Evolutionary conservation across 2,329 filamentous ascomycete species (phyloP), one percentile per base, ranked within the genome.

Genomic region (Peltaster fructicola): DNA sequence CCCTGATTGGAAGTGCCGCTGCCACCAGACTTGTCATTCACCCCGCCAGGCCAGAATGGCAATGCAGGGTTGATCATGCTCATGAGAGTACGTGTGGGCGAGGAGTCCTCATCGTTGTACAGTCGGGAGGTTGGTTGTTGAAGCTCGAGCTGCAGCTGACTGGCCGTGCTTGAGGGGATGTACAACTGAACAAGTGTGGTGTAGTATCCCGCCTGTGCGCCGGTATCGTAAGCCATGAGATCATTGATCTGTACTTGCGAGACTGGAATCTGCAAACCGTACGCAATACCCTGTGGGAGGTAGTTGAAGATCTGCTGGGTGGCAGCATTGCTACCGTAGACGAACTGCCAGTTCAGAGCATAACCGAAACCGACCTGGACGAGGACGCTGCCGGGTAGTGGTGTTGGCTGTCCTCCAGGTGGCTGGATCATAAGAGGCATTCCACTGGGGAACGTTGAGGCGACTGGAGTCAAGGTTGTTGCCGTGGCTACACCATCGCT

Each of bases 281-380:
- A 65, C 2, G 65, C 57, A 24, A 92, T 61, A 35, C 78, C 80
- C 25, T 59, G 40, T 0, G 82, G 82, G 4, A 93, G 58, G 36
- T 68, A 77, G 26, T 67, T 55, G 57, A 93, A 91, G 42, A 98
- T 79, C 52, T 95, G 85, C 18, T 69, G 69, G 4, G 80, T 76
- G 10, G 82, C 77, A 35, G 73, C 62, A 8, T 69, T 61, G 33
- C 75, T 70, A 12, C 57, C 59, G 7, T 75, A 72, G 14, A 95
- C 77, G 45, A 90, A 92, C 6, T 65, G 56, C 50, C 88, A 98
- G 55, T 90, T 85, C 38, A 91, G 63, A 2, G 68, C 65, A 43
- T 71, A 75, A 25, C 68, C 58, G 63, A 95, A 93, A 16, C 78
- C 88, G 34, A 95, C 64, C 47, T 92, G 81, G 38, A 92, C 73